Conservation (phyloP, 1,284 basidiomycete genomes). For the Pseudozyma tsukubaensis region DNA sequence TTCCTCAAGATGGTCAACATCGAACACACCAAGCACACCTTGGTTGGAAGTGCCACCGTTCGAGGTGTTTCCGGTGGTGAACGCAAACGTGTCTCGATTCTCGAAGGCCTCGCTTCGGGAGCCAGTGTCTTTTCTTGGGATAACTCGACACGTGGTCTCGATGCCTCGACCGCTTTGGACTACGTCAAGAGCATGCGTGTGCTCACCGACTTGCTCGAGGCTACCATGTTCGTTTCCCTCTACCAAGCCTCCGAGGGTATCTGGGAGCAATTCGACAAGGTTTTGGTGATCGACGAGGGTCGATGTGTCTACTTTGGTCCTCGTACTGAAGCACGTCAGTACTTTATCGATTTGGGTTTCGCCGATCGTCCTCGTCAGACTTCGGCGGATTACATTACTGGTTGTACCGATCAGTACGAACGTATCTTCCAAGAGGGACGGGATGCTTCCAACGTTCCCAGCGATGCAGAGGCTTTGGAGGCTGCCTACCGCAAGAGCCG, state of each 20-base stretch:
- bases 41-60: conserved; percentile 78
- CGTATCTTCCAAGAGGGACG: conserved; percentile 76
- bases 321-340: conserved; percentile 52
- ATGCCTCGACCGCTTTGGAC: conserved; percentile 84
- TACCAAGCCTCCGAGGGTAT: conserved; percentile 74
- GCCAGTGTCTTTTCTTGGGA: conserved; percentile 78
- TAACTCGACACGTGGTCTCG: conserved; percentile 78
- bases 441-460: conserved; percentile 77
- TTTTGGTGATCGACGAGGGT: conserved; percentile 66
- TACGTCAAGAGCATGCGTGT: conserved; percentile 79
- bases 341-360: conserved; percentile 67
- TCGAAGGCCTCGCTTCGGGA: conserved; percentile 75
- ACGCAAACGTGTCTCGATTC: conserved; percentile 78
- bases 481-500: conserved; percentile 76
- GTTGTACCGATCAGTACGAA: conserved; percentile 59
- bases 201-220: conserved; percentile 80
- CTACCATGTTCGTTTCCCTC: conserved; percentile 82
- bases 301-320: conserved; percentile 66
- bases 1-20: conserved; percentile 79
- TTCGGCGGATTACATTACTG: conserved; percentile 69
- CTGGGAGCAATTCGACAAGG: conserved; percentile 74
- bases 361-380: conserved; percentile 76
- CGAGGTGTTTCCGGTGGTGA: conserved; percentile 79
- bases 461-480: conserved; percentile 79
- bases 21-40: conserved; percentile 79